phyloP scores from a whole-genome alignment of 2,329 filamentous ascomycete genomes.

The Trichoderma endophyticum region DNA sequence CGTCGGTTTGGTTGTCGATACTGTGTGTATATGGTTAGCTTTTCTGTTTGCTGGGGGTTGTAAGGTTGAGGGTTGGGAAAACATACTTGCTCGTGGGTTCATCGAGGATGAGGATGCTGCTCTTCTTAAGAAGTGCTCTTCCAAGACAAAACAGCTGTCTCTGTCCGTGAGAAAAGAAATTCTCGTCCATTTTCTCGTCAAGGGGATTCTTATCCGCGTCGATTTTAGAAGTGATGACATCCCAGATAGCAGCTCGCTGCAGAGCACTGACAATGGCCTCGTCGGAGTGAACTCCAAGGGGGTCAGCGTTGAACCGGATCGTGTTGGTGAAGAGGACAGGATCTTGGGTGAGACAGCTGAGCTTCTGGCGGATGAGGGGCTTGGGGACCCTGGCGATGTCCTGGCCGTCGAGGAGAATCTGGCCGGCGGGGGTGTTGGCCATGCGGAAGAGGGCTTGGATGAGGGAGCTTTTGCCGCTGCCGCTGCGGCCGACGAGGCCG shows the following conservation, averaged over 20 bases:
- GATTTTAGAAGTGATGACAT: constrained; percentile 39
- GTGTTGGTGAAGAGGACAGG: constrained; percentile 48
- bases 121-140: constrained; percentile 30
- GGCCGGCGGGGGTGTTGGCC: constrained; percentile 42
- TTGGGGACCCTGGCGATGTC: constrained; percentile 33
- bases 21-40: constrained; percentile 16
- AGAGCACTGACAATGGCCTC: constrained; percentile 44
- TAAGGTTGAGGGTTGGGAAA: not conserved
- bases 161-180: constrained; percentile 37
- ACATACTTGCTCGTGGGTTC: constrained; percentile 40
- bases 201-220: constrained; percentile 32
- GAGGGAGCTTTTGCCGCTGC: constrained; percentile 39
- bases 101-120: constrained; percentile 33
- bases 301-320: constrained; percentile 51
- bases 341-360: constrained; percentile 52
- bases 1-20: constrained; percentile 31
- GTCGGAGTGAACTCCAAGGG: constrained; percentile 37
- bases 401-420: constrained; percentile 45
- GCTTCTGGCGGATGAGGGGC: constrained; percentile 27
- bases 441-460: constrained; percentile 47
- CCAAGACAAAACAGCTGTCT: constrained; percentile 34
- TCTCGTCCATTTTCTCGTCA: constrained; percentile 32
- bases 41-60: not conserved
- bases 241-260: constrained; percentile 46
- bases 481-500: constrained; percentile 45